Percentiles rank a stretch among this genome's conserved stretches.
Evolutionary conservation across 352 stramenopile genomes (phyloP).

Genomic region (Pythium myriotylum): DNA sequence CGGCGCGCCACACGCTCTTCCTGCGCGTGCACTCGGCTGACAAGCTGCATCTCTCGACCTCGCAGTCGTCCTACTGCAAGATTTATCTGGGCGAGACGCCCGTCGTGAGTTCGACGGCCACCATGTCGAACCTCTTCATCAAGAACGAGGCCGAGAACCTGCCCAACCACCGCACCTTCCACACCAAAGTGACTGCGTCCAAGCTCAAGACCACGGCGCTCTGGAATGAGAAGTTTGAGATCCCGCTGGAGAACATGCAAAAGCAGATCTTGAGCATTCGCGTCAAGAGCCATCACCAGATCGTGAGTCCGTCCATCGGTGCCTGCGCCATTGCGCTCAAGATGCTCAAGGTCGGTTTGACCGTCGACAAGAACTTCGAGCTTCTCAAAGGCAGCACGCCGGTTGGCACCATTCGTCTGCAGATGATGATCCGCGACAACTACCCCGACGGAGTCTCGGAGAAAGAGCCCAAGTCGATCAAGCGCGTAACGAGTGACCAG

Average conservation of each 20-base stretch:
- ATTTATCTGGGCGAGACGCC: conserved; percentile 63
- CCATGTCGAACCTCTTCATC: conserved; percentile 25
- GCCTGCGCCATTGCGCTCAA: conserved; percentile 59
- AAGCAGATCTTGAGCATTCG: conserved; percentile 68
- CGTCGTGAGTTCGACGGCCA: conserved; percentile 38
- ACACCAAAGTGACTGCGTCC: conserved; percentile 55
- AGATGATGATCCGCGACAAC: conserved; percentile 41
- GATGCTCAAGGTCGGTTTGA: conserved; percentile 47
- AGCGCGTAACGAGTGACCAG: conserved; percentile 3
- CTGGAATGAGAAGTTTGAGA: conserved; percentile 82
- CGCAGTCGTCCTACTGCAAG: conserved; percentile 66
- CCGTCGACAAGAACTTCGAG: conserved; percentile 59
- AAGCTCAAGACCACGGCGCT: conserved; percentile 38
- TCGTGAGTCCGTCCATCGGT: conserved; percentile 67
- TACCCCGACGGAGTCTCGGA: background rate
- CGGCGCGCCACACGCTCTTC: conserved; percentile 54
- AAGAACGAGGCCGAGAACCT: background rate
- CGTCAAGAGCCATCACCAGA: conserved; percentile 68
- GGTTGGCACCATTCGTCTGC: conserved; percentile 52
- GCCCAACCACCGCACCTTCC: conserved; percentile 46
- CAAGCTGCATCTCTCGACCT: conserved; percentile 40
- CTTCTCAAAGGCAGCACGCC: conserved; percentile 49
- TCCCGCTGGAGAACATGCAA: conserved; percentile 47
- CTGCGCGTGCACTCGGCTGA: conserved; percentile 68
- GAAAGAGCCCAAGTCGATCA: conserved; percentile 11